Conservation (phyloP, 306 rosid species). For the Sophora flavescens region DNA sequence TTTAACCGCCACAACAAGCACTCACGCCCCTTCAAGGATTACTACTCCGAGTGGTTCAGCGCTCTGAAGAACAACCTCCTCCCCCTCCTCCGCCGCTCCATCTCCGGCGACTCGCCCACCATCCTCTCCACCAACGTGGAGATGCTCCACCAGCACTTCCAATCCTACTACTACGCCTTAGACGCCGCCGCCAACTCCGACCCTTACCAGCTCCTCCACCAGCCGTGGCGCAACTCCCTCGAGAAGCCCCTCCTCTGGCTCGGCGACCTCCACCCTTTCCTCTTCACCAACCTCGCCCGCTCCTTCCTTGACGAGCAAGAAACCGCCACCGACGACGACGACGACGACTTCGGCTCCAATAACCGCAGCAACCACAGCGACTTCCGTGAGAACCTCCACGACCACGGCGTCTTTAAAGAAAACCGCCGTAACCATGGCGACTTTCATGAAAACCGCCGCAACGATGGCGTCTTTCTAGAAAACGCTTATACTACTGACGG, state of each 20-base stretch:
- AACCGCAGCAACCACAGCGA: background rate
- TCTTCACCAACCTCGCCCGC: constrained; percentile 74
- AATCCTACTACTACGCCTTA: constrained; percentile 72
- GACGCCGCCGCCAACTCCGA: constrained; percentile 65
- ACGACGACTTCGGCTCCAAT: background rate
- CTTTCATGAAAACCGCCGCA: too few species aligned
- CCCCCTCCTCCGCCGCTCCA: constrained; percentile 55
- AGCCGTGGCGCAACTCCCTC: constrained; percentile 70
- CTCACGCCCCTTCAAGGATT: constrained; percentile 51
- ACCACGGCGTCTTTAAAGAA: too few species aligned
- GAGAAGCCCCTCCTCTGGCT: constrained; percentile 83
- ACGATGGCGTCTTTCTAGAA: too few species aligned
- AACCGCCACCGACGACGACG: constrained; percentile 28
- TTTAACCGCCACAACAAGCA: constrained; percentile 53
- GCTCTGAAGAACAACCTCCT: constrained; percentile 53
- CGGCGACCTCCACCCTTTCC: constrained; percentile 76
- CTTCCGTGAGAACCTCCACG: background rate
- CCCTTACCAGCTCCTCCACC: constrained; percentile 60
- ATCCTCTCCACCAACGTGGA: constrained; percentile 60
- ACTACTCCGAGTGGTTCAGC: constrained; percentile 52
- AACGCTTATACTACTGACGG: too few species aligned
- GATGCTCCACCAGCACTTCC: constrained; percentile 73
- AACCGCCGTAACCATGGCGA: too few species aligned
- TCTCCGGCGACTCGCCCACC: constrained; percentile 43
- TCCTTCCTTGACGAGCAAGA: constrained; percentile 57